Base-by-base conservation (phyloP, 768 basidiomycete species). In the Epithele typhae region DNA sequence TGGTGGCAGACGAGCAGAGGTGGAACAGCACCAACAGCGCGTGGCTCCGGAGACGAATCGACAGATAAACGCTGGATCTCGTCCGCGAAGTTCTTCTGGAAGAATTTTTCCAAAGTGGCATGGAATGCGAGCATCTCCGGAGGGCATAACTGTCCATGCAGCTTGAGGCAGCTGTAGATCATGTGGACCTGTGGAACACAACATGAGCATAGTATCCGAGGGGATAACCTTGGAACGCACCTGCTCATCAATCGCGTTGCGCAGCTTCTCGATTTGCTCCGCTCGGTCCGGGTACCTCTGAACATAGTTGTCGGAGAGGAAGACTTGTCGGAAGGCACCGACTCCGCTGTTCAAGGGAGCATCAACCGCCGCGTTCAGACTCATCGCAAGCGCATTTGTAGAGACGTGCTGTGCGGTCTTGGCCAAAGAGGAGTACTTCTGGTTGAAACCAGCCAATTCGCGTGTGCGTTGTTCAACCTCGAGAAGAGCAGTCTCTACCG, bases 121-220 rank as follows among this genome's bases (percentile, higher is more conserved):
- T 98, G 94, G 76, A 97, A 97, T 4, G 82, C 78, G n/a, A 86
- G 68, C 77, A 96, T 95, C 62, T 93, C 92, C 11, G 81, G 77
- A 0, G 89, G 80, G 60, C 92, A 93, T 24, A 95, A 68, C 37
- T 81, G 75, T 2, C 81, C 82, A 60, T 98, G 93, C 5, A 97
- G 74, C 55, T 79, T 81, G 43, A 97, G 73, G 60, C 91, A 93
- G 43, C 78, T 80, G 52, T 92, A 87, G 40, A 97, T 87, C 40
- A 85, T 78, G 37, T 83, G 81, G 25, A 87, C 82, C 82, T 92
- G 55, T 10, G 18, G 21, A 8, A 47, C 36, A 35, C 47, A 24
- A 33, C 43, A n/a, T 52, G 39, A 22, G 15, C n/a, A 25, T 7
- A 24, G 43, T n/a, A 9, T 18, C 32, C n/a, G 10, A 47, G 37